A percentile compares a stretch with the other conserved stretches of the same genome.
Conservation (phyloP, 176 grass and related monocot genomes). For the Oryza glaberrima region DNA sequence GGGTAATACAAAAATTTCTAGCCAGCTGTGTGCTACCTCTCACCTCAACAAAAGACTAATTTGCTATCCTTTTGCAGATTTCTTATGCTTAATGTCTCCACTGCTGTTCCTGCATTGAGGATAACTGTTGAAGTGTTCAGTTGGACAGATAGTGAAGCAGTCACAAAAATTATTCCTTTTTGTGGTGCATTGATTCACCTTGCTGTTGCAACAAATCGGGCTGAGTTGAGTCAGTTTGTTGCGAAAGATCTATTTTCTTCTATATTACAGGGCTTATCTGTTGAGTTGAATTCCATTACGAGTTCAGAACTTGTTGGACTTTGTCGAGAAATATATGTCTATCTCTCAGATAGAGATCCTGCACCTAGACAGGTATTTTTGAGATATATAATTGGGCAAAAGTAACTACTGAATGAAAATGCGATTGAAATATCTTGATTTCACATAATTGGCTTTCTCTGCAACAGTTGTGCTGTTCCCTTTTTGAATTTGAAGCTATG, state of each 20-base stretch:
- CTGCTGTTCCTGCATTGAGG: conserved; percentile 66
- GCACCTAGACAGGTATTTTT: conserved; percentile 76
- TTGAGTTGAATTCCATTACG: conserved; percentile 83
- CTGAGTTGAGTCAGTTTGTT: conserved; percentile 88
- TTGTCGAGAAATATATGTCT: conserved; percentile 99
- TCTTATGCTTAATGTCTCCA: conserved; percentile 62
- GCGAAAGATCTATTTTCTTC: conserved; percentile 91
- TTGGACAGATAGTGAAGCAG: conserved; percentile 94
- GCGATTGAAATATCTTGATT: conserved; percentile 11
- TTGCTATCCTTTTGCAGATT: conserved; percentile 58
- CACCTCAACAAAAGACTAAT: conserved; percentile 33
- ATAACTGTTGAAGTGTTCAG: conserved; percentile 75
- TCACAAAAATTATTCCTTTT: conserved; percentile 78
- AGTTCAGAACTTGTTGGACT: conserved; percentile 90
- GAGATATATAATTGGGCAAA: neutral
- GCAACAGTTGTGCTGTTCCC: neutral
- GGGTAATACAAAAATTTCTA: conserved; percentile 61
- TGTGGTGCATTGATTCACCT: conserved; percentile 85
- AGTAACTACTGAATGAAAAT: neutral
- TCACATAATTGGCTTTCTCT: neutral
- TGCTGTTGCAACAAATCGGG: conserved; percentile 66
- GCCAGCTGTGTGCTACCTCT: neutral
- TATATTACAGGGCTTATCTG: conserved; percentile 75
- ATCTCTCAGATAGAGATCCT: conserved; percentile 81
- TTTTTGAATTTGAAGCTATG: neutral